Base-by-base conservation (phyloP, 1,284 basidiomycete species). In the Irpex sp. region DNA sequence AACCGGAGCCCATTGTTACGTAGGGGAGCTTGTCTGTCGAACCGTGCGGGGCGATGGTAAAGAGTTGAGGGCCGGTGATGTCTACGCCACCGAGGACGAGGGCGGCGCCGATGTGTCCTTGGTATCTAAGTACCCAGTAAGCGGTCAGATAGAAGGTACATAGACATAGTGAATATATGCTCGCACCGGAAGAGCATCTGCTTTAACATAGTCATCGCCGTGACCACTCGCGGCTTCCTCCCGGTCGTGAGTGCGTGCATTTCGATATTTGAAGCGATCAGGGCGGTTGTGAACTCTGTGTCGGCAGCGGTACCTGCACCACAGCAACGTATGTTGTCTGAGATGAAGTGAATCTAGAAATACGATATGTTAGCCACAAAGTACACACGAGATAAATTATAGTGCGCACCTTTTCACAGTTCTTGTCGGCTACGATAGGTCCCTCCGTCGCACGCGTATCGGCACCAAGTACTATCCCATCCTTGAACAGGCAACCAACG, bases 21-120 rank as follows among this genome's bases (percentile, higher is more conserved):
- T 98, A 99, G 0, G 97, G 97, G 37, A 99, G 83, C 78, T 99
- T 99, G 79, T 99, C 97, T 0, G 97, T 98, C 15, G 94, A 97
- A 6, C 97, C 97, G 77, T 99, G 97, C 1, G 97, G 96, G 65
- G 92, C 89, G 66, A 99, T 91, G 9, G 97, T 98, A 80, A 98
- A 99, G 6, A 99, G 88, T 67, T 99, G 94, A 3, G 43, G 86
- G 5, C 97, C 97, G 1, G 94, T 95, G 3, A 86, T 74, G 76
- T 99, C 97, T 35, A 97, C 94, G 43, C 97, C 97, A 0, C 96
- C 97, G n/a, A 99, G 85, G 8, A 99, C 97, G 50, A 99, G 88
- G 13, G 97, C 95, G 0, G 97, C 97, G 54, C 97, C 97, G 62
- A 99, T 82, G 11, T 98, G 87, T 0, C 97, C 97, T 79, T 98